Evolutionary conservation across 164 flowering plant genomes (phyloP), one percentile per base, ranked within the genome.

Genomic region (Chimonanthus praecox): DNA sequence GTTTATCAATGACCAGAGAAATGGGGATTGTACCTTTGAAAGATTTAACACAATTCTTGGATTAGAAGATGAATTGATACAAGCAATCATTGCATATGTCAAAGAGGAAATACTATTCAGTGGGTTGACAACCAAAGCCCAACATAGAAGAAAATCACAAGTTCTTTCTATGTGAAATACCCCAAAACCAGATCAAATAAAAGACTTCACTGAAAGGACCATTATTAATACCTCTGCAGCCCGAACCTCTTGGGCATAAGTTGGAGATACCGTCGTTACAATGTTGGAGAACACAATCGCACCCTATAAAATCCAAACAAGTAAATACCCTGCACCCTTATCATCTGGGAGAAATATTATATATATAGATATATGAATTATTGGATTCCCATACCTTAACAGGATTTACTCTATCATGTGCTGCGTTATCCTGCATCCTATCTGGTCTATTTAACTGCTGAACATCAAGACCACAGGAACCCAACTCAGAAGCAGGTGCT

Each of bases 181-280:
- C 58, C 58, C 13, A 7, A 63, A 21, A 63, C 43, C 45, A 18
- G 11, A 18, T 18, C 66, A 63, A 63, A 63, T 16, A 5, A 63
- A 63, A 21, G 45, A 54, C 60, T 54, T 13, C 5, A 10, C 33
- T 33, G 33, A 33, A 33, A 33, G 33, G 33, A 33, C 33, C 60
- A 54, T 11, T n/a, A 54, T 54, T 54, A 82, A 64, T 88, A 95
- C 99, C 99, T 91, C 94, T 77, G 94, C 78, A 67, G 91, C 89
- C 49, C 88, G 89, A 77, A 92, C 99, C 80, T 95, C 99, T 79
- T 87, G 91, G 48, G 98, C 97, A 85, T 95, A 95, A 16, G 94
- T 87, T 73, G 98, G 99, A 69, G 99, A 95, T 18, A 95, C 99
- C 54, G 99, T 95, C 68, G 99, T 91, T 67, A 95, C 99, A 78